phyloP scores from a whole-genome alignment of 2,329 filamentous ascomycete species.

The Aspergillus fructus region DNA sequence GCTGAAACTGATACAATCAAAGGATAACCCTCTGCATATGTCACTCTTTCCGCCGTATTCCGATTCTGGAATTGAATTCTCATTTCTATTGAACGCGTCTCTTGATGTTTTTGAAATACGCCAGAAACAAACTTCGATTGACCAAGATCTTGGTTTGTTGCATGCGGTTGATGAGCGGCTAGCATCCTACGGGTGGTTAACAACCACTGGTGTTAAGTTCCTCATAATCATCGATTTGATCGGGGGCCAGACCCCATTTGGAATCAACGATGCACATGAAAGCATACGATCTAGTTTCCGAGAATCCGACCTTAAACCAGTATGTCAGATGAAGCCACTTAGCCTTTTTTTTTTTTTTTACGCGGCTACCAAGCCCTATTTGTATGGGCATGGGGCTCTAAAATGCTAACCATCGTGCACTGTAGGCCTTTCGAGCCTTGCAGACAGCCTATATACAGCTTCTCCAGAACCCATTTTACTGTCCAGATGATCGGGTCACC shows the following conservation, averaged over 20 bases:
- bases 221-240: constrained; percentile 90
- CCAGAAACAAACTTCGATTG: constrained; percentile 67
- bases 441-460: constrained; percentile 89
- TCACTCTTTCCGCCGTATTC: constrained; percentile 79
- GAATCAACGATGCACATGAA: constrained; percentile 31
- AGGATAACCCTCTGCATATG: constrained; percentile 97
- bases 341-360: background rate
- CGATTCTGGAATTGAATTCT: constrained; percentile 72
- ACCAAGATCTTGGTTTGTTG: constrained; percentile 85
- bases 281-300: constrained; percentile 63
- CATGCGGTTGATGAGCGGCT: constrained; percentile 92
- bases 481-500: constrained; percentile 78
- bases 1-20: constrained; percentile 12
- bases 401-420: background rate
- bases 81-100: constrained; percentile 83
- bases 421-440: constrained; percentile 79
- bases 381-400: background rate
- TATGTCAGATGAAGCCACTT: constrained; percentile 42
- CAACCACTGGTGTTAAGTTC: constrained; percentile 90
- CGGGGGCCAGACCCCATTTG: constrained; percentile 56
- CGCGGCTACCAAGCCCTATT: background rate
- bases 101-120: constrained; percentile 93
- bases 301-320: constrained; percentile 84
- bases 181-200: constrained; percentile 93
- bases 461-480: constrained; percentile 92